These are phyloP conservation scores for Mycena capillaripes DNA, from an alignment of 768 basidiomycete genomes.

Conservation along the genomic window DNA sequence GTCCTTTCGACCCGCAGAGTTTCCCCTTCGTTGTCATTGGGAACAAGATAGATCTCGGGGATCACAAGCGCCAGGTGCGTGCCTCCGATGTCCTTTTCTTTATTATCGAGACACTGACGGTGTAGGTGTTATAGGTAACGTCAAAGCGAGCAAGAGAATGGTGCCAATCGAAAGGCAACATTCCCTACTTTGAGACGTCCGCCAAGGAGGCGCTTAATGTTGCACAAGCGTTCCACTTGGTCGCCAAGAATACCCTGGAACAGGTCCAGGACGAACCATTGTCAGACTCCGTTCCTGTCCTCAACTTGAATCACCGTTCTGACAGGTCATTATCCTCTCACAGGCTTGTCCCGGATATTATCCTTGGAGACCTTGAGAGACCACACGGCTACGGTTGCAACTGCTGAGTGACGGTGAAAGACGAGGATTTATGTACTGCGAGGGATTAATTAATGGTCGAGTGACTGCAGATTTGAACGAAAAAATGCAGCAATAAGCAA, in stretches of 20 bases:
- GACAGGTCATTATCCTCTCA: conserved; percentile 20
- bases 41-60: conserved; percentile 99
- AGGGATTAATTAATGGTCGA: too few relatives aligned
- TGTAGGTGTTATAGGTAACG: conserved; percentile 82
- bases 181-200: conserved; percentile 99
- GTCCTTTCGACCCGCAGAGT: conserved; percentile 99
- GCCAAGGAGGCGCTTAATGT: conserved; percentile 99
- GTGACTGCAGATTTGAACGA: too few relatives aligned
- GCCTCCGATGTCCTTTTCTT: not conserved
- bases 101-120: conserved; percentile 22
- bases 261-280: conserved; percentile 97
- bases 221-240: conserved; percentile 99
- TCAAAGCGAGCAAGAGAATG: conserved; percentile 99
- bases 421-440: conserved; percentile 29
- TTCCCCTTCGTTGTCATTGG: conserved; percentile 99
- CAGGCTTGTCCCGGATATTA: conserved; percentile 98
- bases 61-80: conserved; percentile 94
- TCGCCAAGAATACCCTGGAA: conserved; percentile 98
- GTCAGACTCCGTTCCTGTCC: conserved; percentile 59
- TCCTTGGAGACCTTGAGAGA: conserved; percentile 94
- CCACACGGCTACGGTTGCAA: conserved; percentile 94
- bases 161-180: conserved; percentile 99
- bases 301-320: conserved; percentile 29
- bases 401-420: conserved; percentile 64
- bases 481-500: too few relatives aligned